Conservation (phyloP, 83 land plant genomes). For the Diphasiastrum complanatum region DNA sequence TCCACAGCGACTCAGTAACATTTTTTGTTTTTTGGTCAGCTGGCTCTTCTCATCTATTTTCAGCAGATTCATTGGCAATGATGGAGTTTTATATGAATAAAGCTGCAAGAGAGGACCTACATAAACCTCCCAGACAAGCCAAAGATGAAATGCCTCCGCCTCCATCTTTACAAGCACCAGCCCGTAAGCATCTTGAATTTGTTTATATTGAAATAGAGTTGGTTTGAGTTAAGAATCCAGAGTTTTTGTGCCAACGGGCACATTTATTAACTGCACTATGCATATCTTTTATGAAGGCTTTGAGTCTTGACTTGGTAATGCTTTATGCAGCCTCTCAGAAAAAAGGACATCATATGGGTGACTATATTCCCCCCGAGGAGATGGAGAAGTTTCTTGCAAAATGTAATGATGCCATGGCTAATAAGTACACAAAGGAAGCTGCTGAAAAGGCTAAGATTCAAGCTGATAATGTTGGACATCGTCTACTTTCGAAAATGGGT, state of each 20-base stretch:
- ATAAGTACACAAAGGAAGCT: constrained; percentile 58
- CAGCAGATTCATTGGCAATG: constrained; percentile 88
- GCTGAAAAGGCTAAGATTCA: constrained; percentile 90
- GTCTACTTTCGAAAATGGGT: constrained; percentile 95
- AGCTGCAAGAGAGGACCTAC: constrained; percentile 88
- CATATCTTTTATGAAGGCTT: too few species aligned
- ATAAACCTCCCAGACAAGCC: constrained; percentile 56
- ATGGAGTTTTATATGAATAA: constrained; percentile 99
- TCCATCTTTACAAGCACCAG: constrained; percentile 74
- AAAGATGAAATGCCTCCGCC: constrained; percentile 99
- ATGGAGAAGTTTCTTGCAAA: constrained; percentile 81
- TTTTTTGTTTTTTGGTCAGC: constrained; percentile 37
- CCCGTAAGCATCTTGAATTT: too few species aligned
- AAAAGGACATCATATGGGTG: constrained; percentile 99
- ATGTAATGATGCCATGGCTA: constrained; percentile 85
- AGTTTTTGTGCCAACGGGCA: too few species aligned
- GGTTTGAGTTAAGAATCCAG: too few species aligned
- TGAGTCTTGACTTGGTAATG: background rate
- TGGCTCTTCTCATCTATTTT: constrained; percentile 36
- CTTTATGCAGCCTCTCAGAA: constrained; percentile 41
- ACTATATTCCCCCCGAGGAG: constrained; percentile 93
- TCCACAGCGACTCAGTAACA: too few species aligned
- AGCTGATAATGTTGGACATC: constrained; percentile 98
- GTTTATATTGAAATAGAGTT: background rate
- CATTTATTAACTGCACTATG: too few species aligned